phyloP scores from a whole-genome alignment of 331 rosid species.

The Telfairia occidentalis region DNA sequence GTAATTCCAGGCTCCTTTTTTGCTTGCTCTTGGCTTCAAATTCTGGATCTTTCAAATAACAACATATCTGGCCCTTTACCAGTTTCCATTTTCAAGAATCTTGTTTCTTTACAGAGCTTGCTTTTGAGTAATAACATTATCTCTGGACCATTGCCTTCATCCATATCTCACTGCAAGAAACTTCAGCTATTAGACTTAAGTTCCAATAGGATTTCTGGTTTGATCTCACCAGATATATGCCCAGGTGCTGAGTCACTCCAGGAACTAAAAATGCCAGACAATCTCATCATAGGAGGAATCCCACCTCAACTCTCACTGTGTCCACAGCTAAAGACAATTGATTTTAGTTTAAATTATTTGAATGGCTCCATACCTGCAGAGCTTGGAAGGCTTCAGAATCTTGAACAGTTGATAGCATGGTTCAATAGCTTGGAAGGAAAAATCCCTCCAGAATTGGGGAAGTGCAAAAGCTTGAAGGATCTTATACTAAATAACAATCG shows the following conservation, averaged over 20 bases:
- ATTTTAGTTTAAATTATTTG: constrained; percentile 74
- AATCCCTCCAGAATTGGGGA: constrained; percentile 79
- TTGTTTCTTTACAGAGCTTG: constrained; percentile 55
- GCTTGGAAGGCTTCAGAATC: constrained; percentile 72
- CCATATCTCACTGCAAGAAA: constrained; percentile 65
- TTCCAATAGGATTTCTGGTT: constrained; percentile 71
- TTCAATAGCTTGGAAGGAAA: constrained; percentile 83
- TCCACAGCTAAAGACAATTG: constrained; percentile 71
- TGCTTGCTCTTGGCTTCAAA: constrained; percentile 56
- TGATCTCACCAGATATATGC: constrained; percentile 58
- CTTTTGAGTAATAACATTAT: constrained; percentile 66
- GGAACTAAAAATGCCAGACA: constrained; percentile 88
- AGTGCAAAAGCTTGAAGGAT: constrained; percentile 79
- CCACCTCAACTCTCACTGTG: constrained; percentile 66
- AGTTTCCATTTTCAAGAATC: constrained; percentile 46
- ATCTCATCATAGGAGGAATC: constrained; percentile 58
- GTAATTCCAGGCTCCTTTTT: constrained; percentile 53
- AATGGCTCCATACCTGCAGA: constrained; percentile 86
- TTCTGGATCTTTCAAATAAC: constrained; percentile 75
- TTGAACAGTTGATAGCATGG: constrained; percentile 94
- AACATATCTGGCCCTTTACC: constrained; percentile 69
- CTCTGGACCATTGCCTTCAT: constrained; percentile 61
- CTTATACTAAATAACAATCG: constrained; percentile 73
- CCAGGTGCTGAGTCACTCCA: constrained; percentile 78
- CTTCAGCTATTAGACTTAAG: constrained; percentile 67